A percentile compares a stretch with the other conserved stretches of the same genome.
Evolutionary conservation across 2,329 filamentous ascomycete species (phyloP).

Genomic region (Ophiostoma ips): DNA sequence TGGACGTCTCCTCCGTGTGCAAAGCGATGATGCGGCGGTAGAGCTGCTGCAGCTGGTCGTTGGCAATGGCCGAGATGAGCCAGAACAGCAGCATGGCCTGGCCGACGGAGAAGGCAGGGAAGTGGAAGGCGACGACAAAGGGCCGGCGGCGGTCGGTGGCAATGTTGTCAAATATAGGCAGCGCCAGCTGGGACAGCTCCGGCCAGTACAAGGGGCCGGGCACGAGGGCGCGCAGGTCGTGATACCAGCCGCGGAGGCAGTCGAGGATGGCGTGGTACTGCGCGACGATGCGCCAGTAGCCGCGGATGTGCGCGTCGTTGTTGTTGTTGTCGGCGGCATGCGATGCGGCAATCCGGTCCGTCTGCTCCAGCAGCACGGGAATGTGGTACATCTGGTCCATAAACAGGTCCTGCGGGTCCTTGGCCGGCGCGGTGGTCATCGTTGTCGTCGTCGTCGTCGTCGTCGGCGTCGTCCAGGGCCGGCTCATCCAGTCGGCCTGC

Average conservation of each 20-base stretch:
- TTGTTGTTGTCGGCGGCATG: not conserved
- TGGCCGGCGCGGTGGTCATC: no score
- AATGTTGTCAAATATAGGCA: not conserved
- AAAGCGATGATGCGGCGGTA: constrained; percentile 2
- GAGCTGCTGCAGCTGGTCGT: constrained; percentile 9
- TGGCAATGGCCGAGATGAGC: constrained; percentile 10
- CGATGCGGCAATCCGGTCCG: constrained; percentile 1
- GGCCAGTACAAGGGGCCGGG: constrained; percentile 14
- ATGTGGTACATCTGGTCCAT: constrained; percentile 14
- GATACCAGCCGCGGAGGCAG: constrained; percentile 9
- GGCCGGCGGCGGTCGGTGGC: constrained; percentile 3
- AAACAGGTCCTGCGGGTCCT: constrained; percentile 14
- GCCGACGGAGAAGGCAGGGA: constrained; percentile 14
- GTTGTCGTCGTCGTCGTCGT: no score
- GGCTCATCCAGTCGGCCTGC: constrained; percentile 10
- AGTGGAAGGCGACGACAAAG: constrained; percentile 15
- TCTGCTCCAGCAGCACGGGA: constrained; percentile 9
- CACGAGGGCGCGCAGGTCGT: constrained; percentile 8
- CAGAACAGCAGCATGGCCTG: constrained; percentile 14
- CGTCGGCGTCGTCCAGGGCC: constrained; percentile 11
- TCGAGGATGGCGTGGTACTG: constrained; percentile 8
- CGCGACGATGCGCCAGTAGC: constrained; percentile 5
- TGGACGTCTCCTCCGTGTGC: no score
- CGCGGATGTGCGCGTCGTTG: not conserved
- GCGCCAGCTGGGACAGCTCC: constrained; percentile 10